These are phyloP conservation scores for Arthroderma sp. DNA, from an alignment of 2,329 filamentous ascomycete species.

Conservation along the genomic window DNA sequence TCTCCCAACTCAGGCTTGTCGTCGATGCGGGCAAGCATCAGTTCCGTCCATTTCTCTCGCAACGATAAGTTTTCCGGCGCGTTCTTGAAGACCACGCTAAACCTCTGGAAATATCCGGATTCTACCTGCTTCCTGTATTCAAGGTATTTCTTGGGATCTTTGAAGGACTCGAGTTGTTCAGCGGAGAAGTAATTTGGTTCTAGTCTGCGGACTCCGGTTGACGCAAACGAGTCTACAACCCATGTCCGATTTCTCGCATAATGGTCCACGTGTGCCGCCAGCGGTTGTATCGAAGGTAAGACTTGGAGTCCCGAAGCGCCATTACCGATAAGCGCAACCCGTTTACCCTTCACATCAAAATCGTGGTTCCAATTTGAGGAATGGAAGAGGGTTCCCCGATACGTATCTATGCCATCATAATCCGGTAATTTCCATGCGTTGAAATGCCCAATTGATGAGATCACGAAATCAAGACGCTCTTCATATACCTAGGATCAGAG, in stretches of 20 bases:
- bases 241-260: slow-evolving; percentile 54
- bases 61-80: slow-evolving; percentile 38
- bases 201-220: slow-evolving; percentile 37
- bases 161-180: slow-evolving; percentile 44
- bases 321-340: slow-evolving; percentile 18
- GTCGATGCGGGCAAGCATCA: slow-evolving; percentile 39
- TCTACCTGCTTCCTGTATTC: slow-evolving; percentile 46
- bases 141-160: slow-evolving; percentile 49
- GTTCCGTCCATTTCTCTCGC: slow-evolving; percentile 34
- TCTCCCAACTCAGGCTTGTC: slow-evolving; percentile 8
- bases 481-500: too few relatives aligned
- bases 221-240: slow-evolving; percentile 52
- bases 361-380: too few relatives aligned
- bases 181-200: slow-evolving; percentile 43
- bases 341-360: slow-evolving; percentile 18
- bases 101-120: slow-evolving; percentile 49
- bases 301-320: slow-evolving; percentile 41
- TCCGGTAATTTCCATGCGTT: too few relatives aligned
- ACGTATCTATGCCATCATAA: too few relatives aligned
- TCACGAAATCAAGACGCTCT: too few relatives aligned
- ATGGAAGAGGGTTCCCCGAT: too few relatives aligned
- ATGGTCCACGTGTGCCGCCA: slow-evolving; percentile 41
- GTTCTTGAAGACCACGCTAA: slow-evolving; percentile 41
- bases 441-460: too few relatives aligned
- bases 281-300: slow-evolving; percentile 26